Evolutionary conservation across 176 grass and related monocot species (phyloP), one percentile per base, ranked within the genome.

Genomic region (Triticum dicoccoides): DNA sequence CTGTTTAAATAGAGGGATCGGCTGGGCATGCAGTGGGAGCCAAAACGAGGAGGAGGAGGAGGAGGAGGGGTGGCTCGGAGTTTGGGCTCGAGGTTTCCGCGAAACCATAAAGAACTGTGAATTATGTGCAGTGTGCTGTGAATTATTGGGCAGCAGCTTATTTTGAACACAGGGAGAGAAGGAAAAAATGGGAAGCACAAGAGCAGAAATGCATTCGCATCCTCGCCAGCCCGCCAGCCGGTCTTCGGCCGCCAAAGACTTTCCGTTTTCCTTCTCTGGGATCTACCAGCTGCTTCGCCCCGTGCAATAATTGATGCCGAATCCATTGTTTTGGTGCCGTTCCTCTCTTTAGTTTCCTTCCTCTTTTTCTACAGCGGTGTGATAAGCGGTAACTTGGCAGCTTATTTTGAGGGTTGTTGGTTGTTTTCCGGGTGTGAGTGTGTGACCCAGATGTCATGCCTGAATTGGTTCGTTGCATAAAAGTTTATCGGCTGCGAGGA

Each of bases 171-270:
- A 63, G 45, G 45, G 45, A 17, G 45, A 32, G 11, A 4, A 9
- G 1, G 37, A 24, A 23, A 24, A 24, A 14, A 73, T 6, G 12
- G 9, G 13, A 41, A 41, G 39, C 8, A 2, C 39, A 41, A 47
- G 44, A 32, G 37, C 67, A n/a, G 24, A 52, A 59, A 4, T 23
- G 82, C 7, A 76, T 81, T 20, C 17, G 82, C 9, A 76, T 76
- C 25, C 61, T 61, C 5, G 72, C 47, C n/a, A 32, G 64, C 64
- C 4, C 33, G 65, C 64, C 4, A 4, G 21, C 42, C 72, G 0
- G 72, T 89, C 87, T 80, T 85, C 82, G 59, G 71, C 83, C 51
- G 71, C 88, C 83, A 61, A n/a, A 69, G 61, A 89, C 76, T 80
- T 65, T 56, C 2, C 14, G 3, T 17, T 64, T 77, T 39, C n/a